Conservation (phyloP, 2,329 filamentous ascomycete species). For the Didymella glomerata region DNA sequence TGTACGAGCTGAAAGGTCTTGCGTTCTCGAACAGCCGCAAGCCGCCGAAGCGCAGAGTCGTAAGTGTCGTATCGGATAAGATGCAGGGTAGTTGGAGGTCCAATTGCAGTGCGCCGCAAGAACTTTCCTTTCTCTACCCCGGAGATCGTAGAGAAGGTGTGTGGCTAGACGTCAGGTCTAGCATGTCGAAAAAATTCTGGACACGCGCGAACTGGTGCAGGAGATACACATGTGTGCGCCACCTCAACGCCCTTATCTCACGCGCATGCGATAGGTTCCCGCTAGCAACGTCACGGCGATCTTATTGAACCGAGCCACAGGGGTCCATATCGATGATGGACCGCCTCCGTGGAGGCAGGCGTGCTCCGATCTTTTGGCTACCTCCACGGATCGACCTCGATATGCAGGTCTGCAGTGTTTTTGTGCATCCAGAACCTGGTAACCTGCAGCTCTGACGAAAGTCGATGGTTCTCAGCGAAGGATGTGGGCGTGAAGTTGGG, state of each 20-base stretch:
- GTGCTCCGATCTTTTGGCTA: neutral
- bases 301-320: slow-evolving; percentile 1
- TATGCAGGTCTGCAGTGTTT: neutral
- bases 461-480: neutral
- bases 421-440: neutral
- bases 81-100: neutral
- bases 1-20: neutral
- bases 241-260: slow-evolving; percentile 7
- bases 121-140: neutral
- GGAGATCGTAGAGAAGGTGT: slow-evolving; percentile 3
- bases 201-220: slow-evolving; percentile 3
- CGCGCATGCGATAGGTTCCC: slow-evolving; percentile 6
- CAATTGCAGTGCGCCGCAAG: neutral
- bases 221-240: slow-evolving; percentile 9
- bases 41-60: neutral
- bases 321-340: neutral
- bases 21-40: slow-evolving; percentile 6
- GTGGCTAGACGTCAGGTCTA: slow-evolving; percentile 4
- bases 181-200: neutral
- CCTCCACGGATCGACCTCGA: neutral
- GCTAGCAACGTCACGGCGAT: slow-evolving; percentile 12
- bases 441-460: neutral
- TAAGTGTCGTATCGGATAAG: slow-evolving; percentile 4
- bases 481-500: neutral
- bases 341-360: neutral